Evolutionary conservation across 1,284 basidiomycete genomes (phyloP), one percentile per base, ranked within the genome.

Genomic region (Leccinum fallax): DNA sequence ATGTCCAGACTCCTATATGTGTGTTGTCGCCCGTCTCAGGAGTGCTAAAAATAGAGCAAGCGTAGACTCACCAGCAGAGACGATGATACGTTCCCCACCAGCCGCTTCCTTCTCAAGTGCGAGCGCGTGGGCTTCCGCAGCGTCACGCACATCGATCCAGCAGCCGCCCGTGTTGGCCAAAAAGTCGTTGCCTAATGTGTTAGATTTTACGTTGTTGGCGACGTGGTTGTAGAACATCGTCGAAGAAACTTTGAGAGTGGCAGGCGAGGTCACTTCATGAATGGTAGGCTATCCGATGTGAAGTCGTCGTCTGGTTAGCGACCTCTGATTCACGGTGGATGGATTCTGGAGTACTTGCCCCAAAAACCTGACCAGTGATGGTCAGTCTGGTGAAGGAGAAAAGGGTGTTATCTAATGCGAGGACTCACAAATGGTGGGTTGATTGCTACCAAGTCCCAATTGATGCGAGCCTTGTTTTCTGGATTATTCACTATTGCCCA

Each of bases 401-500:
- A 38, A 16, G 16, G 38, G 38, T 40, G 8, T 8, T 5, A n/a
- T 40, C 8, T 16, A n/a, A n/a, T n/a, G 16, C 38, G 8, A n/a
- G 5, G 9, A 72, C 79, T 59, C 48, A 87, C 85, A 71, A 79
- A 79, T 63, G 84, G 80, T 71, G 89, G 88, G 70, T 83, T 81
- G 63, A 90, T 76, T 0, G 80, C 78, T 10, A 79, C 81, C 28
- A 88, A 71, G 63, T 88, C 86, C 81, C 83, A 90, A 0, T 69
- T 65, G 10, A 82, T 69, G 36, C 67, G 71, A 2, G 72, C 66
- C 69, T 86, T 84, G 67, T 40, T n/a, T 40, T n/a, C 38, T 40
- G 38, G 38, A n/a, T n/a, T n/a, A n/a, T 40, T 40, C 16, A 40
- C 89, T 75, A 60, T 84, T 49, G 83, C 78, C 85, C 84, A 87